Base-by-base conservation (phyloP, 2,329 filamentous ascomycete genomes). In the Penicillium sp. region DNA sequence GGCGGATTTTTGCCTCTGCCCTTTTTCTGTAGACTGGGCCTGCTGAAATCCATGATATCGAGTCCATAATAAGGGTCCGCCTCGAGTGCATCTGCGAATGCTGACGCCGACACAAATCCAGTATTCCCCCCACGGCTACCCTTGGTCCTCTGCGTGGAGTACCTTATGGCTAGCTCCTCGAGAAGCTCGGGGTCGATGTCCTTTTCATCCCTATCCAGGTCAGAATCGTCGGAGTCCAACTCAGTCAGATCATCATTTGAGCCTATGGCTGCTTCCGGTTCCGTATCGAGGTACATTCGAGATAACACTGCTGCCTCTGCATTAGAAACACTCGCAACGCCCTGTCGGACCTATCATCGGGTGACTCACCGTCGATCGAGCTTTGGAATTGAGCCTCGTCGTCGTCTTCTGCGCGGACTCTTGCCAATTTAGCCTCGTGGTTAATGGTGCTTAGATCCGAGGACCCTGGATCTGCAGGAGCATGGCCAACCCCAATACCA, bases 31-130 rank as follows among this genome's bases (percentile, higher is more conserved):
- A 90, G 67, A 46, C 83, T 89, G 1, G 84, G 83, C 24, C 84
- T 78, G 13, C 87, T 80, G 71, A 87, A 89, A 62, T 95, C 88
- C 85, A 93, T 92, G 39, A 95, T 75, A 63, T 95, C 89, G 55
- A 95, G 85, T 7, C 83, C 87, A 52, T 86, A 82, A 53, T 82
- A 80, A 1, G 80, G 78, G 56, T 81, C 78, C 54, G 73, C 69
- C n/a, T 83, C 79, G 2, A 83, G 70, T 0, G 77, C 75, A 62
- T 82, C 81, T 3, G 79, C 81, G 58, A 84, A 76, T 13, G 76
- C 72, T 40, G 74, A 74, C 5, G 81, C 81, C 32, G 76, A 75
- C 13, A 79, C 78, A 59, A 82, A 83, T 32, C 60, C 53, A 32
- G 53, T 44, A 44, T 54, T 61, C 12, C 55, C 52, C 8, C 37